phyloP scores from a whole-genome alignment of 805 yeast species.

The Suhomyces faveliae region DNA sequence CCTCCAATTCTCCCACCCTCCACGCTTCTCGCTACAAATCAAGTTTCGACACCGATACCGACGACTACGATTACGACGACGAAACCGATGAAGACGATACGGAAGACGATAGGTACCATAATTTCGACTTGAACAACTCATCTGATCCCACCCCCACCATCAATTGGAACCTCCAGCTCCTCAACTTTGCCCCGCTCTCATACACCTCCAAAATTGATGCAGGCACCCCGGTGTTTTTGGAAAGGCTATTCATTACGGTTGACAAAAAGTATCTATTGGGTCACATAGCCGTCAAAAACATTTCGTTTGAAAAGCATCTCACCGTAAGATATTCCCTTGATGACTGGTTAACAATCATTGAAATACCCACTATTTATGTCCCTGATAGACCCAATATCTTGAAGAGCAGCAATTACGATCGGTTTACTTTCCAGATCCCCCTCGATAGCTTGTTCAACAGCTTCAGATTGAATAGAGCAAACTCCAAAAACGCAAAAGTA shows the following conservation, averaged over 20 bases:
- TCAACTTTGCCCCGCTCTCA: constrained; percentile 45
- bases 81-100: constrained; percentile 21
- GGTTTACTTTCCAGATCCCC: constrained; percentile 66
- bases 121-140: constrained; percentile 12
- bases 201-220: constrained; percentile 45
- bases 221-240: constrained; percentile 54
- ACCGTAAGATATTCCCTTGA: constrained; percentile 74
- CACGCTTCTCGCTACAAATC: constrained; percentile 7
- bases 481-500: constrained; percentile 6
- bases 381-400: constrained; percentile 54
- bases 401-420: constrained; percentile 56
- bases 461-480: constrained; percentile 14
- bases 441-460: constrained; percentile 42
- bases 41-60: constrained; percentile 14
- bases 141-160: constrained; percentile 23
- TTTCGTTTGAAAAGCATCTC: constrained; percentile 66
- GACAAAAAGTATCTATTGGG: constrained; percentile 66
- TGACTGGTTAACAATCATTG: constrained; percentile 73
- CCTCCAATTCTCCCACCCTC: constrained; percentile 56
- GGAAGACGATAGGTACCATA: constrained; percentile 13
- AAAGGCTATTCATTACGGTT: constrained; percentile 55
- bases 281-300: constrained; percentile 73
- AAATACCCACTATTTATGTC: constrained; percentile 60
- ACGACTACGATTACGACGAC: constrained; percentile 21
- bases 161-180: constrained; percentile 46